Percentiles rank a stretch among this genome's conserved stretches.
Evolutionary conservation across 805 yeast genomes (phyloP).

Genomic region (Blastobotrys parvus): DNA sequence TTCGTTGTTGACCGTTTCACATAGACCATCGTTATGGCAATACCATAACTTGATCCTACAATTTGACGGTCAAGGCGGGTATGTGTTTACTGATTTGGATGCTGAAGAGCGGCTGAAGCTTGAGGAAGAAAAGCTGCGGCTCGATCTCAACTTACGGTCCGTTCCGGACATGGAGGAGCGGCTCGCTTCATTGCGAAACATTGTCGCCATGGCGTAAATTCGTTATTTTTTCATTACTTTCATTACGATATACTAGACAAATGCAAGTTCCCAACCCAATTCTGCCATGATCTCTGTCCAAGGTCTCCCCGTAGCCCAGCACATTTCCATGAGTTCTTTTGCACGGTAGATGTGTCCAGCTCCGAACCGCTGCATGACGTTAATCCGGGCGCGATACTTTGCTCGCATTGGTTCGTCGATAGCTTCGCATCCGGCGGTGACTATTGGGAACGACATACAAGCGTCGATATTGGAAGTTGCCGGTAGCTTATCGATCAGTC

Average conservation of each 20-base stretch:
- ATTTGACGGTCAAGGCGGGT: slow-evolving; percentile 78
- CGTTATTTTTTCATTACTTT: too few species aligned
- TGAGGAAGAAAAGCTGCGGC: slow-evolving; percentile 66
- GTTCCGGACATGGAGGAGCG: slow-evolving; percentile 60
- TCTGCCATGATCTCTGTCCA: slow-evolving; percentile 42
- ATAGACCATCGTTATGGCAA: slow-evolving; percentile 86
- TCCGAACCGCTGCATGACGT: slow-evolving; percentile 35
- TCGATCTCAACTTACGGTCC: slow-evolving; percentile 65
- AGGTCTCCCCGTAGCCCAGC: slow-evolving; percentile 47
- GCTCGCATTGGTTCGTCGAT: slow-evolving; percentile 30
- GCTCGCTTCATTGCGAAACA: slow-evolving; percentile 29
- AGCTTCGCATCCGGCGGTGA: slow-evolving; percentile 54
- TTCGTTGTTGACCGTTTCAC: slow-evolving; percentile 83
- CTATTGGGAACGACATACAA: slow-evolving; percentile 46
- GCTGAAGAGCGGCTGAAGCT: slow-evolving; percentile 63
- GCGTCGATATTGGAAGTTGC: slow-evolving; percentile 44
- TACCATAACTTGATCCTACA: slow-evolving; percentile 77
- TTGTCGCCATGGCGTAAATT: not conserved
- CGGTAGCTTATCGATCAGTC: slow-evolving; percentile 34
- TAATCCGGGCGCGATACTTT: slow-evolving; percentile 35
- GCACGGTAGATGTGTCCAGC: slow-evolving; percentile 38
- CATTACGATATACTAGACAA: not conserved
- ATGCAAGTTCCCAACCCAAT: slow-evolving; percentile 29
- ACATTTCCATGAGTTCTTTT: slow-evolving; percentile 38
- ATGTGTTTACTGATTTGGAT: slow-evolving; percentile 52